Percentiles rank a stretch among this genome's conserved stretches.
phyloP scores from a whole-genome alignment of 306 rosid species.

The Fragaria iinumae region DNA sequence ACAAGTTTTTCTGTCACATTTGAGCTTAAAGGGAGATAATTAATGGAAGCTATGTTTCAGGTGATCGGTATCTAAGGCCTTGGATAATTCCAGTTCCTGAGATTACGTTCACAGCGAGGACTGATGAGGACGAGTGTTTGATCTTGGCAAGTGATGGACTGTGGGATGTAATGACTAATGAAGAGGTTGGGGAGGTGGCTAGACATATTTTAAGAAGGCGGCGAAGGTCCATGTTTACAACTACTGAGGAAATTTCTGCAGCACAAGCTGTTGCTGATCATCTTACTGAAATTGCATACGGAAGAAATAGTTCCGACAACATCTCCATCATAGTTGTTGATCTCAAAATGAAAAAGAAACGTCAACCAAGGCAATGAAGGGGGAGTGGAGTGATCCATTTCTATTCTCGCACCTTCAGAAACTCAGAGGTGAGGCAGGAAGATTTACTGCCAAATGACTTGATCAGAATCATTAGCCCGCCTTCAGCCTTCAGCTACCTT shows the following conservation, averaged over 20 bases:
- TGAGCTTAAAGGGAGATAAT: background rate
- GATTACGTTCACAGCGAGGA: conserved; percentile 58
- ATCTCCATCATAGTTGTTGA: conserved; percentile 75
- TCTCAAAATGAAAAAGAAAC: conserved; percentile 64
- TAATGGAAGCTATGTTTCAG: conserved; percentile 39
- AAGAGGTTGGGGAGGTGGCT: conserved; percentile 78
- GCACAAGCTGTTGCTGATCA: conserved; percentile 72
- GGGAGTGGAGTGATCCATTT: background rate
- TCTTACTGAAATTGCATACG: conserved; percentile 66
- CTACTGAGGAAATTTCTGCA: conserved; percentile 42
- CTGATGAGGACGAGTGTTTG: conserved; percentile 75
- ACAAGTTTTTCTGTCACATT: background rate
- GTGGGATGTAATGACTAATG: conserved; percentile 83
- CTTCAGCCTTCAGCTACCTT: conserved; percentile 23
- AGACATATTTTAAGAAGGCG: conserved; percentile 63
- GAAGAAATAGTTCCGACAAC: conserved; percentile 70
- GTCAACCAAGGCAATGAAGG: conserved; percentile 49
- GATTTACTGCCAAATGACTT: conserved; percentile 17
- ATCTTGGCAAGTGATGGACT: conserved; percentile 84
- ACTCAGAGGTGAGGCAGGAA: conserved; percentile 23
- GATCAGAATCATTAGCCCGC: background rate
- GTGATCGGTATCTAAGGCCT: conserved; percentile 75
- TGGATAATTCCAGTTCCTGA: conserved; percentile 90
- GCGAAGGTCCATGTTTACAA: conserved; percentile 33
- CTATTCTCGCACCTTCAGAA: conserved; percentile 6